Base-by-base conservation (phyloP, 2,329 filamentous ascomycete species). In the Penicillium hordei region DNA sequence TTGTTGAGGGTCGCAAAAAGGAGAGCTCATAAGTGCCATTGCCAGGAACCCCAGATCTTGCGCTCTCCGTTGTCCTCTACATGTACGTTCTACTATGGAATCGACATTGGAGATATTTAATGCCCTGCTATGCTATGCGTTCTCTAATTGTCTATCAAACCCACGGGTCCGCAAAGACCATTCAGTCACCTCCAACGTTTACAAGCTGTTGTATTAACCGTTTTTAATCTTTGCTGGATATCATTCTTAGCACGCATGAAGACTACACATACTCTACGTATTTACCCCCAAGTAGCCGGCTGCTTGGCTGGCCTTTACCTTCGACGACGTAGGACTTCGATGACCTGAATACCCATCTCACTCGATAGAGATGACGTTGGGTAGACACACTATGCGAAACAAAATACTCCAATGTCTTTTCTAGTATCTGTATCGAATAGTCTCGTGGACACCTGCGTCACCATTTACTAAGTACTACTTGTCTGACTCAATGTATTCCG, bases 1-100 rank as follows among this genome's bases (percentile, higher is more conserved):
- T 91, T 29, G 83, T 96, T 67, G 89, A 94, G 70, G 80, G 82
- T 63, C 78, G 83, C 62, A 83, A 82, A 70, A 76, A 77, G 57
- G 69, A 72, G 34, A n/a, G 25, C 38, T 55, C 48, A 25, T 62
- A 51, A 43, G 31, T 36, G 19, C 25, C 39, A 19, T 15, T 27
- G 17, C 13, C 12, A 25, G 10, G 5, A 21, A 25, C 8, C 4
- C 25, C 34, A 33, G 29, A 12, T 13, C 15, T 33, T 45, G 19
- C 15, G 19, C 19, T 27, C 5, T 46, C 5, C 19, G 21, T 40
- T 27, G 15, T 31, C 33, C 4, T 12, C 15, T 55, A 19, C 10
- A 33, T 33, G 19, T n/a, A 19, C 8, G 21, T 36, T 29, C 7
- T 29, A 17, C 13, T 27, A 23, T 33, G 27, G 17, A 42, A 36